Base-by-base conservation (phyloP, 2,329 filamentous ascomycete species). In the Fusarium robinianum region DNA sequence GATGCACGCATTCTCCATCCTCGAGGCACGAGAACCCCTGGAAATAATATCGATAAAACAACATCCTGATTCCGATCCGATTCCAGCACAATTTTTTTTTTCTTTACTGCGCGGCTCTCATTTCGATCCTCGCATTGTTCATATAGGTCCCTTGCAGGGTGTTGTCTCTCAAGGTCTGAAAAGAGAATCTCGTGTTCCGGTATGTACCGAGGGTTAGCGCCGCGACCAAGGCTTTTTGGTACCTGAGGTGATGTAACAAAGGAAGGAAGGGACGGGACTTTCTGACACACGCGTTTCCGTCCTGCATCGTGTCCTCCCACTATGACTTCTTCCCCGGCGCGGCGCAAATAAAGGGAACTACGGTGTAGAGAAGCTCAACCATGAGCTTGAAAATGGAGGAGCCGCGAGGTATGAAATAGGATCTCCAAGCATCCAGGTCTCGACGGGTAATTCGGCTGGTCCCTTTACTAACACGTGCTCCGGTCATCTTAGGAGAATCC, bases 231-330 rank as follows among this genome's bases (percentile, higher is more conserved):
- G n/a, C n/a, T n/a, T n/a, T n/a, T n/a, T n/a, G n/a, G n/a, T n/a
- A n/a, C n/a, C n/a, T n/a, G n/a, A n/a, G n/a, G 56, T 62, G 58
- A 62, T 59, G 55, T 57, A 62, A 51, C 53, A 30, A 39, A 47
- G 47, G 46, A 32, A 30, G 40, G 26, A 39, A 49, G 33, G 33
- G 39, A 45, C 39, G 33, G 41, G n/a, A n/a, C n/a, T n/a, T n/a
- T n/a, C n/a, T n/a, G n/a, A n/a, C n/a, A n/a, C n/a, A 46, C 42
- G 37, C 37, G 34, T 25, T 45, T 37, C 14, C 27, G 8, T 36
- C 33, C 32, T 32, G 42, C 55, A 57, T 55, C 54, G 56, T 59
- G 59, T 58, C 59, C 47, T 62, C 38, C 32, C 55, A 47, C 44
- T 37, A 62, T 62, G 59, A 57, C 31, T 61, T 32, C 46, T 39